Conservation (phyloP, 164 flowering plant genomes). For the Vitis vinifera region ASM3070453v1 NC_081816.1:9780501-9781000, state of each 20-base stretch:
- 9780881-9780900: constrained; percentile 93
- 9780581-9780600: constrained; percentile 88
- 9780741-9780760: not conserved
- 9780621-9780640: constrained; percentile 83
- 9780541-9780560: not conserved
- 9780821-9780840: constrained; percentile 86
- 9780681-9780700: constrained; percentile 52
- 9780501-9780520: not conserved
- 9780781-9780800: constrained; percentile 95
- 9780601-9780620: constrained; percentile 83
- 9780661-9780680: constrained; percentile 58
- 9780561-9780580: constrained; percentile 89
- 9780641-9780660: constrained; percentile 90
- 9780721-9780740: not conserved
- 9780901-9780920: constrained; percentile 67
- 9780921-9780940: constrained; percentile 82
- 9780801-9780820: constrained; percentile 87
- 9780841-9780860: constrained; percentile 78
- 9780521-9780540: not conserved
- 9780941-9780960: constrained; percentile 36
- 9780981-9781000: too few species aligned
- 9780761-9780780: constrained; percentile 47
- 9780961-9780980: not conserved
- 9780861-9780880: constrained; percentile 87
- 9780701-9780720: constrained; percentile 12